Conservation (phyloP, 2,329 filamentous ascomycete species). For the Fusarium nurragi region DNA sequence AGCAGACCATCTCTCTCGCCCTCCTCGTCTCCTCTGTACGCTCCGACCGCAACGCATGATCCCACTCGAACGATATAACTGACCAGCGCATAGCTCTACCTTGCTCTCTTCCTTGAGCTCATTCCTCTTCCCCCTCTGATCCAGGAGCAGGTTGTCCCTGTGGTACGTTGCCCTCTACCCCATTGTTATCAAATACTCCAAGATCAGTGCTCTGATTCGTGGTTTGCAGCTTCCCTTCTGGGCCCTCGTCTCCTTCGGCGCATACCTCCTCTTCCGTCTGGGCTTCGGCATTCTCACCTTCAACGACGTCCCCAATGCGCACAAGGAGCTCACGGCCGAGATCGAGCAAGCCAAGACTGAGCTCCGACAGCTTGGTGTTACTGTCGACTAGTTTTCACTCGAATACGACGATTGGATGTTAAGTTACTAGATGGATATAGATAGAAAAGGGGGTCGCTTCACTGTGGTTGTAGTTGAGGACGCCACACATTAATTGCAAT, state of each 20-base stretch:
- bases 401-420: constrained; percentile 2
- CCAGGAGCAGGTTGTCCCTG: constrained; percentile 86
- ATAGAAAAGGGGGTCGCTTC: constrained; percentile 17
- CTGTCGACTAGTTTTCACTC: constrained; percentile 70
- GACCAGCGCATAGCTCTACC: constrained; percentile 75
- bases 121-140: constrained; percentile 81
- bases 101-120: constrained; percentile 84
- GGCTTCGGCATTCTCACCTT: constrained; percentile 95
- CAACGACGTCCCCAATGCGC: constrained; percentile 92
- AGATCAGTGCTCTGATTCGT: background rate
- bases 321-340: constrained; percentile 87
- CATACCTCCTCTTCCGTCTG: constrained; percentile 90
- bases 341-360: constrained; percentile 81
- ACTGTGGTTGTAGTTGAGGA: constrained; percentile 3
- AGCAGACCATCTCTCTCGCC: constrained; percentile 88
- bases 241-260: constrained; percentile 88
- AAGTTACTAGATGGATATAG: constrained; percentile 35
- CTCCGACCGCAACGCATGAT: background rate
- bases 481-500: constrained; percentile 35
- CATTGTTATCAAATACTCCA: background rate
- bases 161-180: constrained; percentile 67
- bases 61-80: constrained; percentile 28
- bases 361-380: constrained; percentile 77
- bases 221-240: constrained; percentile 83
- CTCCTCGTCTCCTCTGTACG: constrained; percentile 89